Percentiles rank a stretch among this genome's conserved stretches.
Conservation (phyloP, 1,139 yeast species). For the Magnusiomyces fungicola region DNA sequence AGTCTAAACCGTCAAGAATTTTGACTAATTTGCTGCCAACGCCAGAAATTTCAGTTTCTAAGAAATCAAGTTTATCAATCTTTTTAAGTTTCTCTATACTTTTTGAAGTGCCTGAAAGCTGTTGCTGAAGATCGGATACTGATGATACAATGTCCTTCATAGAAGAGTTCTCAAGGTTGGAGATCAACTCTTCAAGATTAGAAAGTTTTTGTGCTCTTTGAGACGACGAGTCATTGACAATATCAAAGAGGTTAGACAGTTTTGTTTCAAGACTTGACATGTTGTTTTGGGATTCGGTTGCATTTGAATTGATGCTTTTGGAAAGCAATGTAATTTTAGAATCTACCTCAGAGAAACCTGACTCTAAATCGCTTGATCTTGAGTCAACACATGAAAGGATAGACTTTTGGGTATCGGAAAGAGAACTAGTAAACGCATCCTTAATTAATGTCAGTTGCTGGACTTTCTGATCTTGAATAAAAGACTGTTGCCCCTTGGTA, state of each 20-base stretch:
- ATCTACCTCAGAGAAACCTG: background rate
- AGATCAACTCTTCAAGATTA: background rate
- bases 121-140: background rate
- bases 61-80: background rate
- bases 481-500: background rate
- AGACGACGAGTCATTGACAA: background rate
- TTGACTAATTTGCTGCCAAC: background rate
- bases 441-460: background rate
- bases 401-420: background rate
- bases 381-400: background rate
- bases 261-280: constrained; percentile 3
- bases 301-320: background rate
- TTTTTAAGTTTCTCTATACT: background rate
- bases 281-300: background rate
- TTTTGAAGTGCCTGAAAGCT: background rate
- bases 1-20: background rate
- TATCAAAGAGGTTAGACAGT: background rate
- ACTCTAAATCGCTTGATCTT: background rate
- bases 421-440: background rate
- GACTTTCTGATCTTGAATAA: background rate
- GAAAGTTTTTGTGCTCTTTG: background rate
- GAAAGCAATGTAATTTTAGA: background rate
- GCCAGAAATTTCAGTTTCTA: background rate
- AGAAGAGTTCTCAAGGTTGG: background rate
- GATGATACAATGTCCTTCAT: background rate